Conservation (phyloP, 257 asterid genomes). For the Coffea canephora region DNA sequence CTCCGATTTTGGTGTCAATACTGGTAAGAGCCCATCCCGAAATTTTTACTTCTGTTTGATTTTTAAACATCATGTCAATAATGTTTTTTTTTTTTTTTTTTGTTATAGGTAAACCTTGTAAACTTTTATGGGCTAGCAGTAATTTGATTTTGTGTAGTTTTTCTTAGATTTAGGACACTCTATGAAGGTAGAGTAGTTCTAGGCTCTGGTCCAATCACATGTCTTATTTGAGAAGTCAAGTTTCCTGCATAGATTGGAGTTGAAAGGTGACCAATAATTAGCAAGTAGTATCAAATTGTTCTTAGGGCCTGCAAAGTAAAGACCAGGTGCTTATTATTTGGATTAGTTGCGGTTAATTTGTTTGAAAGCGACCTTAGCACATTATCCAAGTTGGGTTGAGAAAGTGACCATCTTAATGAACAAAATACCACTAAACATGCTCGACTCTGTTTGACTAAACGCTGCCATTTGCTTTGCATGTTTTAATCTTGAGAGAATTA, state of each 20-base stretch:
- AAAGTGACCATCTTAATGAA: slow-evolving; percentile 1
- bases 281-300: not conserved
- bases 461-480: not conserved
- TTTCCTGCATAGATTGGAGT: not conserved
- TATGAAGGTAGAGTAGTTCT: not conserved
- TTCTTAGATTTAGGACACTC: not conserved
- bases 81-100: not conserved
- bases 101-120: not conserved
- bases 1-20: slow-evolving; percentile 93
- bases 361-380: slow-evolving; percentile 2
- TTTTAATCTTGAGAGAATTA: not conserved
- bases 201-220: not conserved
- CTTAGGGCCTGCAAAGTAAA: not conserved
- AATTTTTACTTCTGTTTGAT: not conserved
- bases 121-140: too few relatives aligned
- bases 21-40: slow-evolving; percentile 46
- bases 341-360: not conserved
- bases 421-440: not conserved
- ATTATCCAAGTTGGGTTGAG: not conserved
- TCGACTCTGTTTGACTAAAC: not conserved
- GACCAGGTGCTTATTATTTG: not conserved
- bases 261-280: not conserved
- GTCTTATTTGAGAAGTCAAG: not conserved
- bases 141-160: not conserved
- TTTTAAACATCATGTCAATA: not conserved